phyloP scores from a whole-genome alignment of 1,284 basidiomycete species.

The Trichosporon inkin region DNA sequence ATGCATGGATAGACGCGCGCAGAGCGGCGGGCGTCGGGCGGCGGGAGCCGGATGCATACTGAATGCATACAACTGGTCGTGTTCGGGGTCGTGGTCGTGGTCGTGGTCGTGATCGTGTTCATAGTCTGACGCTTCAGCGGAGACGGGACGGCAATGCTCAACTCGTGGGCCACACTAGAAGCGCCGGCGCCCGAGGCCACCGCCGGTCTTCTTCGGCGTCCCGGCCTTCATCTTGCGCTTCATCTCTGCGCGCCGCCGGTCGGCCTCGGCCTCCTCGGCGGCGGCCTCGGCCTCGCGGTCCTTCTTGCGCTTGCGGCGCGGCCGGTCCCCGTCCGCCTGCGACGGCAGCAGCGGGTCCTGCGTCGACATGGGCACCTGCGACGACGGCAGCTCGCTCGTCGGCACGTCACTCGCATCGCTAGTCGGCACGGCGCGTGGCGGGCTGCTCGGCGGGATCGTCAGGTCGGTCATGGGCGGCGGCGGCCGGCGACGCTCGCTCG shows the following conservation, averaged over 20 bases:
- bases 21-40: background rate
- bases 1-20: constrained; percentile 6
- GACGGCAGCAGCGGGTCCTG: constrained; percentile 21
- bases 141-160: too few relatives aligned
- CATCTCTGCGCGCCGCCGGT: constrained; percentile 31
- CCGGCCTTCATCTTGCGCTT: constrained; percentile 36
- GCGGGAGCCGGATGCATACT: background rate
- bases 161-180: background rate
- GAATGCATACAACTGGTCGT: background rate
- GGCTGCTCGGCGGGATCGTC: background rate
- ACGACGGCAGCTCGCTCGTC: background rate
- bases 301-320: constrained; percentile 22
- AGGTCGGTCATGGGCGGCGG: background rate
- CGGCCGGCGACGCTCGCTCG: background rate
- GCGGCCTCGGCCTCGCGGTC: constrained; percentile 30
- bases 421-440: background rate
- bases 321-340: constrained; percentile 17
- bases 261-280: constrained; percentile 36
- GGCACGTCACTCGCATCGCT: background rate
- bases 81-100: background rate
- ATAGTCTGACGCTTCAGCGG: too few relatives aligned
- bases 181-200: constrained; percentile 16
- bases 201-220: constrained; percentile 21
- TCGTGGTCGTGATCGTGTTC: too few relatives aligned
- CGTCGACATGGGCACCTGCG: constrained; percentile 12